Conservation (phyloP, 2,329 filamentous ascomycete species). For the Talaromyces islandicus region DNA sequence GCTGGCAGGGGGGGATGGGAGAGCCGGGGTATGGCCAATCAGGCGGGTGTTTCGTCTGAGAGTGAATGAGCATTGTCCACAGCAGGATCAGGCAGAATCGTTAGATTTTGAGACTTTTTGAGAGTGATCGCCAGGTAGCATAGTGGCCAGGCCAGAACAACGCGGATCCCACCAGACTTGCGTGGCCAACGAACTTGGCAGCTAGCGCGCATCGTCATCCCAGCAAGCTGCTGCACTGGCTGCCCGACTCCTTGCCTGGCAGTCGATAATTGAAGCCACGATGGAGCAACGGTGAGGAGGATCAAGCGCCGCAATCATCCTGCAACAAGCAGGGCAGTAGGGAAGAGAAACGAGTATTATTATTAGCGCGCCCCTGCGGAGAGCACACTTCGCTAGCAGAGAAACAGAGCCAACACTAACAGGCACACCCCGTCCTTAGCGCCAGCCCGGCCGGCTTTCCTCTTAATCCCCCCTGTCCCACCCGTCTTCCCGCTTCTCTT, state of each 20-base stretch:
- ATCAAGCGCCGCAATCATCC: not conserved
- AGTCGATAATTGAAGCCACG: not conserved
- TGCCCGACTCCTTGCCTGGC: not conserved
- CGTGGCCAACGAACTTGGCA: not conserved
- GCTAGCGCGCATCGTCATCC: not conserved
- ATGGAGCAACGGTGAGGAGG: not conserved
- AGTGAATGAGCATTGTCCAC: not conserved
- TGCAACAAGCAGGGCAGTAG: not conserved
- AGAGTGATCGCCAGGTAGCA: not conserved
- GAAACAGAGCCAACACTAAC: no score
- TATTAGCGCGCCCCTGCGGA: not conserved
- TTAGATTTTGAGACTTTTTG: no score
- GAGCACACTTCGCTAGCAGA: no score
- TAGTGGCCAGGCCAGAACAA: not conserved
- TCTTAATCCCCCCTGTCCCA: not conserved
- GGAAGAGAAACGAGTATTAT: no score
- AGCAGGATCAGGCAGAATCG: not conserved
- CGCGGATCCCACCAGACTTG: not conserved
- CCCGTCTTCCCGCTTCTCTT: slow-evolving; percentile 1
- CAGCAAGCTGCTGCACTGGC: not conserved
- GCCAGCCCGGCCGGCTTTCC: not conserved
- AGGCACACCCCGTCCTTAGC: not conserved
- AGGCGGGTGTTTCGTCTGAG: not conserved
- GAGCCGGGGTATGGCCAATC: not conserved
- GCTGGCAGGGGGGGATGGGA: not conserved